These are phyloP conservation scores for Kodamaea derodonti DNA, from an alignment of 1,139 yeast species.

Conservation along the genomic window DNA sequence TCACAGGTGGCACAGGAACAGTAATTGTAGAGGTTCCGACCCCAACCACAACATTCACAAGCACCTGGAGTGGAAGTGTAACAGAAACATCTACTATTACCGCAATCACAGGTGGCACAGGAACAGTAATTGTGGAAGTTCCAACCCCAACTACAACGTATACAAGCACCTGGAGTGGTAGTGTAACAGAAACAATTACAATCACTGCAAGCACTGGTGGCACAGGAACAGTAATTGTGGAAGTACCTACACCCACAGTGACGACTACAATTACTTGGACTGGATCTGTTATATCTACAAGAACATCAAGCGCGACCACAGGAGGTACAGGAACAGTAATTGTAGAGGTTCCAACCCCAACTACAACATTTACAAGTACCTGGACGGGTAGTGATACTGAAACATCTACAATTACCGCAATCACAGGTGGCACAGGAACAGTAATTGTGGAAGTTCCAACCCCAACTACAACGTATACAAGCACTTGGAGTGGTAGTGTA, in stretches of 20 bases:
- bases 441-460: constrained; percentile 9
- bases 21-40: constrained; percentile 15
- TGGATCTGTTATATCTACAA: constrained; percentile 9
- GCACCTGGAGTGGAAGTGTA: constrained; percentile 9
- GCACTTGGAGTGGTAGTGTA: constrained; percentile 9
- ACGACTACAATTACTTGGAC: constrained; percentile 8
- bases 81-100: constrained; percentile 9
- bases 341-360: constrained; percentile 12
- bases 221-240: constrained; percentile 7
- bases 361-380: constrained; percentile 9
- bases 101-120: constrained; percentile 1
- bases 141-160: background rate
- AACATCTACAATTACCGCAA: constrained; percentile 5
- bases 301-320: constrained; percentile 4
- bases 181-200: constrained; percentile 5
- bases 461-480: constrained; percentile 10
- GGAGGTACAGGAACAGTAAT: constrained; percentile 11
- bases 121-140: background rate
- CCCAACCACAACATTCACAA: constrained; percentile 10
- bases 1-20: constrained; percentile 12
- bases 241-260: constrained; percentile 3
- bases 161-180: background rate
- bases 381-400: constrained; percentile 6
- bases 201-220: constrained; percentile 8
- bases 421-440: constrained; percentile 12